Conservation (phyloP, 73 alveolate species). For the Paramecium bursaria region DNA sequence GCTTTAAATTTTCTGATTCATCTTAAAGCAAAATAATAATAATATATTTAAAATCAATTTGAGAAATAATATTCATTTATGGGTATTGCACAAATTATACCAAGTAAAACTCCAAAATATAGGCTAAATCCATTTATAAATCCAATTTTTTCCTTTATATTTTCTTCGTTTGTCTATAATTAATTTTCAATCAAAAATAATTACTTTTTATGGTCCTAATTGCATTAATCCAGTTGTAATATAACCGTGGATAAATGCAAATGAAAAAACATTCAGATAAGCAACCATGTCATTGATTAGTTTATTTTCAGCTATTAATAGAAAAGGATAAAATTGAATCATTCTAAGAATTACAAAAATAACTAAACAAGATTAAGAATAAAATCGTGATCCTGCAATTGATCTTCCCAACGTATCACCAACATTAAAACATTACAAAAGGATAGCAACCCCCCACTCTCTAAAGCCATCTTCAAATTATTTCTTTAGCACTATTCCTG, state of each 20-base stretch:
- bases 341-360: slow-evolving; percentile 54
- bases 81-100: slow-evolving; percentile 62
- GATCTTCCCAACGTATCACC: slow-evolving; percentile 67
- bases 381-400: slow-evolving; percentile 42
- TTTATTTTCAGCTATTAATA: slow-evolving; percentile 55
- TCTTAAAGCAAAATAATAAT: too few relatives aligned
- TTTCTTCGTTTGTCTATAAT: slow-evolving; percentile 39
- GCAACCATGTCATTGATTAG: slow-evolving; percentile 29
- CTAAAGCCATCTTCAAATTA: neutral
- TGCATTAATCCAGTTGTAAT: slow-evolving; percentile 66
- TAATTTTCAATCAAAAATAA: neutral
- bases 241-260: slow-evolving; percentile 59
- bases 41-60: too few relatives aligned
- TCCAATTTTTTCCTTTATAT: slow-evolving; percentile 58
- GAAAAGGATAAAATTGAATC: slow-evolving; percentile 6
- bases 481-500: slow-evolving; percentile 61
- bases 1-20: too few relatives aligned
- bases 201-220: slow-evolving; percentile 64
- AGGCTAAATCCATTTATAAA: slow-evolving; percentile 63
- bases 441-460: slow-evolving; percentile 11
- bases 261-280: neutral
- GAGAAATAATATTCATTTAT: too few relatives aligned
- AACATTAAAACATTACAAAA: slow-evolving; percentile 21
- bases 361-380: too few relatives aligned
- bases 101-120: slow-evolving; percentile 58